Conservation (phyloP, 2,329 filamentous ascomycete genomes). For the Curvularia verruculosa region DNA sequence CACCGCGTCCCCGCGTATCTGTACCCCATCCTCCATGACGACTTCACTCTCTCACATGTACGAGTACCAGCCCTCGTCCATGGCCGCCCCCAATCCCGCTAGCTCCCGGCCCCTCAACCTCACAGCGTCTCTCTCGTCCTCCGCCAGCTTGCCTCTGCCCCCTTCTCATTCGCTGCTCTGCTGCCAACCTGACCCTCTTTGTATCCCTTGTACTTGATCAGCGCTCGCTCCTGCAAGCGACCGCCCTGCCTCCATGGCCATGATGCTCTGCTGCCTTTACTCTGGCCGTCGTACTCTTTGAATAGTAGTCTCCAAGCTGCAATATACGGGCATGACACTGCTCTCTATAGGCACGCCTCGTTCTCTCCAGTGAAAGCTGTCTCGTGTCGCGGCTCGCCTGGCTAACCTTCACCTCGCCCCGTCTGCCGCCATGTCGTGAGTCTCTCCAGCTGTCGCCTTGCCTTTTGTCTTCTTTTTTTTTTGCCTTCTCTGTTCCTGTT, state of each 20-base stretch:
- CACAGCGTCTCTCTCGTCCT: slow-evolving; percentile 40
- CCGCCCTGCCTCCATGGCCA: slow-evolving; percentile 45
- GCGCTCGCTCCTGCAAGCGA: slow-evolving; percentile 42
- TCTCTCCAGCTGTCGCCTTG: slow-evolving; percentile 32
- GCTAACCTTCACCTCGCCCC: slow-evolving; percentile 25
- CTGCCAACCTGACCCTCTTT: slow-evolving; percentile 45
- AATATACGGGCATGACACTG: slow-evolving; percentile 46
- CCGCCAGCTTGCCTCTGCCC: slow-evolving; percentile 35
- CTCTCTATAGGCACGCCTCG: slow-evolving; percentile 31
- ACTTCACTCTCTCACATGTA: slow-evolving; percentile 29
- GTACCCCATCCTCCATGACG: slow-evolving; percentile 26
- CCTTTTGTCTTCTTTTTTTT: slow-evolving; percentile 19
- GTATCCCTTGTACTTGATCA: slow-evolving; percentile 51
- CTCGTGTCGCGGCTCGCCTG: slow-evolving; percentile 31
- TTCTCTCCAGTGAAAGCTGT: slow-evolving; percentile 41
- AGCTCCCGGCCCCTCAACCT: slow-evolving; percentile 41
- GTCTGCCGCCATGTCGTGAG: slow-evolving; percentile 49
- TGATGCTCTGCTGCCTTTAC: slow-evolving; percentile 46
- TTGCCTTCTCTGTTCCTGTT: slow-evolving; percentile 4
- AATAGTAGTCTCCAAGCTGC: slow-evolving; percentile 35
- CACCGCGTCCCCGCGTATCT: slow-evolving; percentile 35
- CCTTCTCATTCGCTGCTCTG: slow-evolving; percentile 44
- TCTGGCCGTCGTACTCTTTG: slow-evolving; percentile 40
- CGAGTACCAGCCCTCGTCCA: slow-evolving; percentile 30
- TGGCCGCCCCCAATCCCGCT: slow-evolving; percentile 31